Evolutionary conservation across 352 stramenopile species (phyloP), one percentile per base, ranked within the genome.

Genomic region (Pythium scleroteichum): DNA sequence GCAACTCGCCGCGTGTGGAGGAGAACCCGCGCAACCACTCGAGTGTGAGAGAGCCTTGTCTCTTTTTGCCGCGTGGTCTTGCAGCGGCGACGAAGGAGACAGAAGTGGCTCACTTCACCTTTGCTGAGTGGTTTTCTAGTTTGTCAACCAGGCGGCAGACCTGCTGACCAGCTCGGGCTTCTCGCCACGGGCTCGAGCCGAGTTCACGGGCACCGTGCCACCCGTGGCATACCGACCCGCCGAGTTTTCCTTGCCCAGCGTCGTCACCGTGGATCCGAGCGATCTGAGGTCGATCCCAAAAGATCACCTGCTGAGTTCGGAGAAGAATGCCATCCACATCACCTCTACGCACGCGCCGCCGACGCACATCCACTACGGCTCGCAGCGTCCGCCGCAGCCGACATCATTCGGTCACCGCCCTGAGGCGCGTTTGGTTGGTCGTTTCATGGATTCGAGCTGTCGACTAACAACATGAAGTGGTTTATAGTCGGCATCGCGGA

Each of bases 1-100:
- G 75, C 19, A 76, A 77, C 41, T 76, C 75, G 22, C 54, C 70
- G 8, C 68, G 72, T 0, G 32, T 79, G 0, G 68, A 72, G 23
- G 75, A 85, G 56, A 92, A 91, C 44, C 82, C 75, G 20, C 82
- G 70, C 46, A 94, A 91, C 50, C 73, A 94, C 71, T 91, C 80
- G 14, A 91, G 79, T 53, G 81, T 91, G 78, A 49, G 68, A 59
- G 6, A 27, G 9, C 40, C 19, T 9, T n/a, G n/a, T n/a, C n/a
- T n/a, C n/a, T n/a, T n/a, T n/a, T 42, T 17, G 17, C 10, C 35
- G 17, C 16, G 16, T 46, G 17, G 29, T 35, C 29, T 35, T 35
- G 29, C 29, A 35, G 29, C 29, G 10, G 10, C 29, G 29, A 10
- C 29, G 29, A 35, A 35, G 29, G 5, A 35, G 29, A 35, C 29